Evolutionary conservation across 192 early-diverging fungal genomes (phyloP), one percentile per base, ranked within the genome.

Genomic region (Coemansia sp.): DNA sequence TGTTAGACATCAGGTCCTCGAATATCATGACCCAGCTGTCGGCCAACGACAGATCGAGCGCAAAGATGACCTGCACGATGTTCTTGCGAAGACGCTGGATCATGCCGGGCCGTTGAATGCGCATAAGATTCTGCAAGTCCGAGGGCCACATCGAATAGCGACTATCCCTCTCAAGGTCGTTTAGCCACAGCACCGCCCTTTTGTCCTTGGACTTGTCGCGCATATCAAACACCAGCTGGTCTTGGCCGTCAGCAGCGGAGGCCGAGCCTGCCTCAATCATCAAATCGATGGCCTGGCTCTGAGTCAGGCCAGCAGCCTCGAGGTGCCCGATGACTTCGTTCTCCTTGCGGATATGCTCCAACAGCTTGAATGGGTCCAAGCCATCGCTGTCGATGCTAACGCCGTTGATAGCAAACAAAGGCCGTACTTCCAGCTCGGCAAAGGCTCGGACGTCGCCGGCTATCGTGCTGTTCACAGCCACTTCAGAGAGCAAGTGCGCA

Each of bases 141-240:
- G 68, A 57, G 7, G 92, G 87, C 92, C 92, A 97, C 31, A 70
- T 55, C 2, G 78, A 66, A 76, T 98, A 99, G 15, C 90, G 85
- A 0, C 65, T 50, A 69, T 99, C 97, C 18, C 83, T 91, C 68
- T 94, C 95, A 22, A 99, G 78, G 76, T 99, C 92, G 75, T 98
- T 99, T 76, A 90, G 85, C 97, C 97, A 99, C 24, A 92, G 62
- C 16, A 95, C 75, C 3, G 84, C 38, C 47, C 87, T 86, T 27
- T 80, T 66, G 18, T 87, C 70, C 10, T 73, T 64, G 10, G 83
- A 78, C 7, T 65, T 75, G 63, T 92, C 89, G 38, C 95, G 93
- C 33, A 94, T 89, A 72, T 98, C 95, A 76, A 94, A 97, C 2
- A 87, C 70, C 7, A 81, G 53, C 2, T 69, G 38, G n/a, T 76